Evolutionary conservation across 2,329 filamentous ascomycete species (phyloP).

Genomic region (Talaromyces verruculosus): DNA sequence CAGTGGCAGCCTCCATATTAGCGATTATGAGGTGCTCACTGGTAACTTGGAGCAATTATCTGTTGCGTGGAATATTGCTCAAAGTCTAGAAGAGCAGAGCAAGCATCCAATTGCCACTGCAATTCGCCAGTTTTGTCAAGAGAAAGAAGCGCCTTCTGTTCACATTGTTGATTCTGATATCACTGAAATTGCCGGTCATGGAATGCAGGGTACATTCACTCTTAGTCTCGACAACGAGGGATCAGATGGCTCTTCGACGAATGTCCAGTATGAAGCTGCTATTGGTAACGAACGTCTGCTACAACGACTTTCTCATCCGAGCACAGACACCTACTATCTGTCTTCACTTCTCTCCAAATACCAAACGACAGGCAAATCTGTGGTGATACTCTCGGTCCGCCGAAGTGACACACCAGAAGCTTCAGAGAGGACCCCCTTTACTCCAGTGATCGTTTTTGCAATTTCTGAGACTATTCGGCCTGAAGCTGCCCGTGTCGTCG

Average conservation of each 20-base stretch:
- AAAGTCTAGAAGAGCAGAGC: conserved; percentile 57
- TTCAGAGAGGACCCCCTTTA: conserved; percentile 29
- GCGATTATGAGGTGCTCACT: conserved; percentile 49
- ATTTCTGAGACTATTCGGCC: conserved; percentile 78
- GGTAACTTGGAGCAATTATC: conserved; percentile 33
- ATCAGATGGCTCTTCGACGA: conserved; percentile 6
- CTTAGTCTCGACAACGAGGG: conserved; percentile 27
- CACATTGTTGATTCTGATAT: conserved; percentile 39
- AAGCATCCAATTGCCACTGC: conserved; percentile 61
- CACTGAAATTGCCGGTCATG: conserved; percentile 58
- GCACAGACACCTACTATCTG: conserved; percentile 36
- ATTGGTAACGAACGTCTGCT: conserved; percentile 60
- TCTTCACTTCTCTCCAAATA: conserved; percentile 40
- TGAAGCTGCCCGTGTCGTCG: conserved; percentile 66
- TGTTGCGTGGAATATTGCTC: conserved; percentile 49
- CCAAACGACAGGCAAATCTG: conserved; percentile 46
- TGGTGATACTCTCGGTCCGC: conserved; percentile 45
- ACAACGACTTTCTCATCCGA: conserved; percentile 27
- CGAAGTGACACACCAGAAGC: background rate
- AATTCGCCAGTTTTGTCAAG: conserved; percentile 50
- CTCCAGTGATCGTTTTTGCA: conserved; percentile 66
- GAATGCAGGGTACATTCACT: conserved; percentile 55
- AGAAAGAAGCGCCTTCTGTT: conserved; percentile 22
- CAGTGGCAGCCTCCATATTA: conserved; percentile 57
- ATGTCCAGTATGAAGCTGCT: conserved; percentile 47